phyloP scores from a whole-genome alignment of 2,329 filamentous ascomycete species.

The Aspergillus versicolor region DNA sequence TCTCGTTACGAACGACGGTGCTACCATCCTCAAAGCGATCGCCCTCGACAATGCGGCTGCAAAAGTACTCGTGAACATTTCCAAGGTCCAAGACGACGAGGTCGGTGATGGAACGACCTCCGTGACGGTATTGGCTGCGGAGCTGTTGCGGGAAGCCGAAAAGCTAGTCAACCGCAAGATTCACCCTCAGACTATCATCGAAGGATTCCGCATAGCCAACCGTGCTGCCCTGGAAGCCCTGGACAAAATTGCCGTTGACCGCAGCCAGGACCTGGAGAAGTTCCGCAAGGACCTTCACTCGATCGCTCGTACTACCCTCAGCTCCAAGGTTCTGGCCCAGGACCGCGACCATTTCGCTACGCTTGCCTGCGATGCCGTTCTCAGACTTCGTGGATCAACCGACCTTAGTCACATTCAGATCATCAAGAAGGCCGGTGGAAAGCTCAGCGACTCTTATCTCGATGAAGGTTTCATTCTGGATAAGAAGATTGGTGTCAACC shows the following conservation, averaged over 20 bases:
- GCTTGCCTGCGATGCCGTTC: constrained; percentile 85
- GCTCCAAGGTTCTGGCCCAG: constrained; percentile 94
- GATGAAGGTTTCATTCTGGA: constrained; percentile 98
- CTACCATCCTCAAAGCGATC: constrained; percentile 97
- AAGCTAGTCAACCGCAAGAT: constrained; percentile 98
- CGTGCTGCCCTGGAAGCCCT: constrained; percentile 81
- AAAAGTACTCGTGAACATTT: constrained; percentile 98
- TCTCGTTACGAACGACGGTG: constrained; percentile 98
- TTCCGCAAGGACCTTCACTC: constrained; percentile 88
- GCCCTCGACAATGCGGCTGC: constrained; percentile 97
- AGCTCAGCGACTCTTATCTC: constrained; percentile 94
- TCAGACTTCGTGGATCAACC: constrained; percentile 83
- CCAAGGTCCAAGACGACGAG: constrained; percentile 98
- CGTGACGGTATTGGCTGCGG: constrained; percentile 92
- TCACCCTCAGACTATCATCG: constrained; percentile 98
- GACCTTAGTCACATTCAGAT: constrained; percentile 98
- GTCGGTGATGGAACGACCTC: constrained; percentile 97
- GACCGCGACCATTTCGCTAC: constrained; percentile 89
- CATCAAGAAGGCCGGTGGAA: constrained; percentile 98
- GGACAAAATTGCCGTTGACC: constrained; percentile 81
- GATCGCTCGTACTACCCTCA: constrained; percentile 92
- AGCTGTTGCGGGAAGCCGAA: constrained; percentile 93
- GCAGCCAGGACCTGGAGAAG: constrained; percentile 76
- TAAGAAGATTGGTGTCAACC: constrained; percentile 98
- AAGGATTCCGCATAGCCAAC: constrained; percentile 97